These are phyloP conservation scores for Phtheirospermum japonicum DNA, from an alignment of 257 asterid genomes.

Conservation along the genomic window DNA sequence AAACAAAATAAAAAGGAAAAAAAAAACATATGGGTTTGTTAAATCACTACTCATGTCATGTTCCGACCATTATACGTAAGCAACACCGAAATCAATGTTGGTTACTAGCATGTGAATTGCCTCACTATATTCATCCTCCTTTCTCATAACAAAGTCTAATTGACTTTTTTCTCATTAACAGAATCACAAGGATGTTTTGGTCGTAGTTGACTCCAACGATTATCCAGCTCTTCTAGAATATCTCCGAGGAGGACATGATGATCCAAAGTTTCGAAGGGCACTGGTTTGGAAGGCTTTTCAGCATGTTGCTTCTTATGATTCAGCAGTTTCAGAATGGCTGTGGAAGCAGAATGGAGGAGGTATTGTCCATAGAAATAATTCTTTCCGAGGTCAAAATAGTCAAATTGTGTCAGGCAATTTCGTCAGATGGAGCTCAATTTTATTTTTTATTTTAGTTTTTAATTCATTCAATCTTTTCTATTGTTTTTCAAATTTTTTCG, in stretches of 20 bases:
- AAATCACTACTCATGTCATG: background rate
- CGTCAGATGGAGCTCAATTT: no score
- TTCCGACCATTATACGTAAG: constrained; percentile 3
- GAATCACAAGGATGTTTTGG: constrained; percentile 95
- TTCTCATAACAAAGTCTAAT: constrained; percentile 14
- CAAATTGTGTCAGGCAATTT: no score
- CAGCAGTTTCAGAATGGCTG: constrained; percentile 98
- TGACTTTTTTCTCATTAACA: constrained; percentile 36
- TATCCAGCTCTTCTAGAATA: constrained; percentile 69
- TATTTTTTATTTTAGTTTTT: constrained; percentile 14
- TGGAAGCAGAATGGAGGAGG: constrained; percentile 93
- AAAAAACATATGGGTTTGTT: no score
- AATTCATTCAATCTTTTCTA: background rate
- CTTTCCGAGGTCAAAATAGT: constrained; percentile 13
- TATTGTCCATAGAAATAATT: constrained; percentile 27
- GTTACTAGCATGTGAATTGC: constrained; percentile 10
- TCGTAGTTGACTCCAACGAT: constrained; percentile 87
- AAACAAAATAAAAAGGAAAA: no score
- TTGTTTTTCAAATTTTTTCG: no score
- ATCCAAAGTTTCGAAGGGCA: constrained; percentile 61
- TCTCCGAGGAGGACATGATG: constrained; percentile 58
- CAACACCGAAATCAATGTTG: background rate
- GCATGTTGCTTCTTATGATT: constrained; percentile 95
- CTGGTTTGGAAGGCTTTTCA: constrained; percentile 97
- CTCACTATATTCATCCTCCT: background rate